Evolutionary conservation across 805 yeast genomes (phyloP), one percentile per base, ranked within the genome.

Genomic region (Kazachstania africana): DNA sequence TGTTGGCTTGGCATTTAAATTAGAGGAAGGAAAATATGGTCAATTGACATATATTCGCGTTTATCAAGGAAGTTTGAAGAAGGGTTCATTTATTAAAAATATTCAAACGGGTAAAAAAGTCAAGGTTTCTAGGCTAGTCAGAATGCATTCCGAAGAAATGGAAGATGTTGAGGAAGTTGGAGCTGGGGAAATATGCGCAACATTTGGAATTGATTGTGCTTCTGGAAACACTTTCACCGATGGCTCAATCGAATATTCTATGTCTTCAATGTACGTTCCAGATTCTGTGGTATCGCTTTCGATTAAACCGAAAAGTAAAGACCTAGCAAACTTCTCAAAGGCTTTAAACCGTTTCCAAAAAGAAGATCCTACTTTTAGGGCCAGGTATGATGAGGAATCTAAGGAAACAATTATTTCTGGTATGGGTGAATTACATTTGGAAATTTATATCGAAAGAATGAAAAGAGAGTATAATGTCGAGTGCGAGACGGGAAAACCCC

Each of bases 91-190:
- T 62, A 82, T 91, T 61, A 72, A 76, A 38, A 94, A 91, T 57
- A 79, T 83, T 41, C 84, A 88, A 60, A 72, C 88, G 28, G 95
- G 95, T 38, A 91, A 91, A 67, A 82, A 77, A 59, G 82, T 85
- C 42, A 91, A 91, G 65, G 82, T 91, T 33, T 71, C 96, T 10
- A 73, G 98, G 52, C 70, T 91, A 49, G 98, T 85, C 31, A 79
- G 97, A 63, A 91, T 91, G 99, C 97, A 91, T 65, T 84, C 96
- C 18, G 83, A 87, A 40, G 98, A 91, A 56, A 87, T 91, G 97
- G 98, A 91, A 65, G 99, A 91, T 55, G 91, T 84, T 30, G 81
- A 77, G 29, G 96, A 87, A 62, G 78, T 84, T 50, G 91, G 88
- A 15, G 88, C 97, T 19, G 99, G 99, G 57, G 98, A 91, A 65